Evolutionary conservation across 768 basidiomycete species (phyloP), one percentile per base, ranked within the genome.

Genomic region (Exidia glandulosa): DNA sequence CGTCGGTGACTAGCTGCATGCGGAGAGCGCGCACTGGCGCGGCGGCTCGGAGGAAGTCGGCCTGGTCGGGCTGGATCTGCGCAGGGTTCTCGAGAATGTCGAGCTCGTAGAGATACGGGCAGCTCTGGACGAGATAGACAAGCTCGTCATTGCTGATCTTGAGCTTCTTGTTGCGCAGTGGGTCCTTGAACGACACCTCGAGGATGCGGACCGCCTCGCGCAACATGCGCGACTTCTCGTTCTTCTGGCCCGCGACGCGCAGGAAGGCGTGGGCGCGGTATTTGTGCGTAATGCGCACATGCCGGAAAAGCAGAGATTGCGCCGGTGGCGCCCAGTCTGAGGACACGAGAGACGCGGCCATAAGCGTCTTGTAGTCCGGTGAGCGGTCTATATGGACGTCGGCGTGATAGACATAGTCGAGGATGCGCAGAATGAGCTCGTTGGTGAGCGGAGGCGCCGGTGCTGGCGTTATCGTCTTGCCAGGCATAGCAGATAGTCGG

Each of bases 151-250:
- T 54, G 50, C 25, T n/a, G 25, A 54, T 25, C 50, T 54, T 54
- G 50, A 54, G 50, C 50, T 54, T 54, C 50, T 54, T 54, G 50
- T 54, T 54, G 50, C 50, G 50, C 50, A 54, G 30, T 14, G 50
- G 50, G 50, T 54, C 50, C 50, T 54, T 54, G 50, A 54, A 54
- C 30, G 50, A 54, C 12, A 54, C 50, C 50, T 54, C 50, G 25
- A 54, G 50, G 27, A 29, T 54, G 3, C 50, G 50, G 27, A 54
- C 50, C 16, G 50, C 30, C 50, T 54, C 50, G 27, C 50, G 50
- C 27, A 54, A 27, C 27, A 31, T 54, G 12, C 50, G 50, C 9
- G 50, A 23, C 50, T 31, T 27, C 1, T 54, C 50, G 25, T 23
- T 27, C 50, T 54, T 54, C 50, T 54, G 50, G 25, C 50, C 50